phyloP scores from a whole-genome alignment of 768 basidiomycete genomes.

The Psilocybe cubensis region DNA sequence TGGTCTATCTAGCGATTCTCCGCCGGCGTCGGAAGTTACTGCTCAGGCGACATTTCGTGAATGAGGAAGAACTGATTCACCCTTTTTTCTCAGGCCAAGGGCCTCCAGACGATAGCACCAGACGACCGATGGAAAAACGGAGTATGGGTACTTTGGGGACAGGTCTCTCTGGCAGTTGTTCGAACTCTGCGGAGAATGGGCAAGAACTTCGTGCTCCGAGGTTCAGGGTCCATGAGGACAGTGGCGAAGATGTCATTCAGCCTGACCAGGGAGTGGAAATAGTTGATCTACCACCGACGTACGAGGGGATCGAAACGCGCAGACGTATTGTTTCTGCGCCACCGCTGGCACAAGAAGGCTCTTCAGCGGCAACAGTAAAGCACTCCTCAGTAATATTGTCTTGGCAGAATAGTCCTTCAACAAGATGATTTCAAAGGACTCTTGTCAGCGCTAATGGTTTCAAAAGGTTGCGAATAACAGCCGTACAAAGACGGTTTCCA shows the following conservation, averaged over 20 bases:
- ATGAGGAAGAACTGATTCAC: neutral
- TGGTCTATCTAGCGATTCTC: neutral
- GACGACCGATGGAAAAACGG: neutral
- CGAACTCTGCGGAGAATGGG: neutral
- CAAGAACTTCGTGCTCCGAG: neutral
- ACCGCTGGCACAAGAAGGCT: neutral
- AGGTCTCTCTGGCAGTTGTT: neutral
- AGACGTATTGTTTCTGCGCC: neutral
- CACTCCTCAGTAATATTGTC: neutral
- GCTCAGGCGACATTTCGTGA: neutral
- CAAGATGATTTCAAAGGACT: too few relatives aligned
- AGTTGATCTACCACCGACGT: neutral
- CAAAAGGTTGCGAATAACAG: too few relatives aligned
- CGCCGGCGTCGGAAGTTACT: neutral
- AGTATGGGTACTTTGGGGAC: neutral
- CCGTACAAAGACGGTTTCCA: too few relatives aligned
- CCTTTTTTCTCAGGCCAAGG: neutral
- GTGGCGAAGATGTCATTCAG: neutral
- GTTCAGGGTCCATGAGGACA: neutral
- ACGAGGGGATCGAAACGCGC: neutral
- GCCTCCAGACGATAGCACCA: neutral
- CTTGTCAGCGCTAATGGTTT: too few relatives aligned
- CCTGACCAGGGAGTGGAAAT: neutral
- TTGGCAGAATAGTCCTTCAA: neutral
- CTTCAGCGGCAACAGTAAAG: neutral